A percentile compares a stretch with the other conserved stretches of the same genome.
phyloP scores from a whole-genome alignment of 176 grass and related monocot species.

The Triticum aestivum region IWGSC_CS_RefSeq_v2.1 NC_057808.1:445760977-445761476 shows the following conservation, averaged over 20 bases:
- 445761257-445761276: background rate
- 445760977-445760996: slow-evolving; percentile 66
- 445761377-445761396: background rate
- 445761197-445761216: background rate
- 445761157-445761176: background rate
- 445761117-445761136: slow-evolving; percentile 14
- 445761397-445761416: background rate
- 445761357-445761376: background rate
- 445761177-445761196: background rate
- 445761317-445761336: background rate
- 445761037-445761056: background rate
- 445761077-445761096: background rate
- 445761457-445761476: background rate
- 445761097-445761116: background rate
- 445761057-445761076: background rate
- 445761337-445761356: background rate
- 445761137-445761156: background rate
- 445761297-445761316: background rate
- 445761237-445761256: background rate
- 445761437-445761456: background rate
- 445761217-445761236: background rate
- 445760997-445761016: slow-evolving; percentile 72
- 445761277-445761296: background rate
- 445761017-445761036: slow-evolving; percentile 66
- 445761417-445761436: background rate